phyloP scores from a whole-genome alignment of 176 grass and related monocot species.

The Paspalum vaginatum region DNA sequence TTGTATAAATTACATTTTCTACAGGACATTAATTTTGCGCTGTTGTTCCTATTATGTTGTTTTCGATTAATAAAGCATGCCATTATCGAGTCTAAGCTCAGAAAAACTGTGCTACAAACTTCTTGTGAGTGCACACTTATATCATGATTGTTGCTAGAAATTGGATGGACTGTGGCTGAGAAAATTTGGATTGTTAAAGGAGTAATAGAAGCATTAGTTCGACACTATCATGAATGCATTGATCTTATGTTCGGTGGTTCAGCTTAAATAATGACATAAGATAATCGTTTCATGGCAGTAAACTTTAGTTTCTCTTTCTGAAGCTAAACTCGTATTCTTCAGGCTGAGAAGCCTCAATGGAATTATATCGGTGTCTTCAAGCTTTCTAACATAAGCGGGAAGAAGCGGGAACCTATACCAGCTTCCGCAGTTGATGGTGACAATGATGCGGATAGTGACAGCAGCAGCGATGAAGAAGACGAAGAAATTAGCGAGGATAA shows the following conservation, averaged over 20 bases:
- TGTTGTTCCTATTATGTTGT: not conserved
- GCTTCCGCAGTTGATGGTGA: constrained; percentile 59
- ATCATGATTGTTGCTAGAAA: not conserved
- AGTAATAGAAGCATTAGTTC: not conserved
- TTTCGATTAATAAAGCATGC: not conserved
- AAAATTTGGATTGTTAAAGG: not conserved
- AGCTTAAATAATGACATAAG: constrained; percentile 4
- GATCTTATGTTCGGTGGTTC: not conserved
- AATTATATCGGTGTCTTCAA: constrained; percentile 94
- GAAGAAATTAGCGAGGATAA: constrained; percentile 63
- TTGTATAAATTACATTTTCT: not conserved
- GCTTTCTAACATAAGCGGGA: constrained; percentile 87
- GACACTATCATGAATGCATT: not conserved
- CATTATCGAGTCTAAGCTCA: not conserved
- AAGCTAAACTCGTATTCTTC: not conserved
- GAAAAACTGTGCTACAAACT: not conserved
- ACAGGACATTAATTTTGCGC: not conserved
- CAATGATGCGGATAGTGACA: constrained; percentile 65
- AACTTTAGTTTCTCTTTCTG: not conserved
- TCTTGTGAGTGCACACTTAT: not conserved
- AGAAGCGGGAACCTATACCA: constrained; percentile 80
- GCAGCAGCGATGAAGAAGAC: constrained; percentile 80
- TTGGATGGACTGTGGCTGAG: not conserved
- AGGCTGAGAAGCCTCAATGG: constrained; percentile 77
- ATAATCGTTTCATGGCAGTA: not conserved